These are phyloP conservation scores for Agaricus subrufescens DNA, from an alignment of 768 basidiomycete species.

Conservation along the genomic window DNA sequence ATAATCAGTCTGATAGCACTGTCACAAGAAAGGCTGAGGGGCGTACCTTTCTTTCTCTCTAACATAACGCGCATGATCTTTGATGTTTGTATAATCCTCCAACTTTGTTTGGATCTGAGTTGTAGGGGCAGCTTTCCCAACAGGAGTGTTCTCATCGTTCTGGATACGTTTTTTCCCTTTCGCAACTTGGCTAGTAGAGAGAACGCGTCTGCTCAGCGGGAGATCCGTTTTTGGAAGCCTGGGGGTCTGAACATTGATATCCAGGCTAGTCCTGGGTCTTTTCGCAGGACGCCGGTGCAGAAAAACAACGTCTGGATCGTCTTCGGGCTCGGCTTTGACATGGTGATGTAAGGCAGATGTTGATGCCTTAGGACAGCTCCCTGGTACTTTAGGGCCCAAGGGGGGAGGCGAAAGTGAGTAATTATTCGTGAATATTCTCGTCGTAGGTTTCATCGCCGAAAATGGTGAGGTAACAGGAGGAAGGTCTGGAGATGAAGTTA, in stretches of 20 bases:
- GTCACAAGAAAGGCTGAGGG: not conserved
- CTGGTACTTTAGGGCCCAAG: not conserved
- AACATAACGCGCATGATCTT: conserved; percentile 14
- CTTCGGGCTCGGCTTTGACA: conserved; percentile 6
- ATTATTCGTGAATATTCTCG: not conserved
- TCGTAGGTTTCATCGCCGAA: not conserved
- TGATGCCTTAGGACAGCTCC: not conserved
- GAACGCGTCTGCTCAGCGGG: not conserved
- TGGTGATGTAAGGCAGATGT: not conserved
- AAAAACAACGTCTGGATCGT: not conserved
- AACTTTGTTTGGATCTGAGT: not conserved
- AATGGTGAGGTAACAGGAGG: conserved; percentile 1
- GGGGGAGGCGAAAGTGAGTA: not conserved
- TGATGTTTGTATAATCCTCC: conserved; percentile 6
- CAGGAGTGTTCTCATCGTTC: conserved; percentile 7
- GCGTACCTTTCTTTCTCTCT: conserved; percentile 23
- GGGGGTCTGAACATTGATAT: not conserved
- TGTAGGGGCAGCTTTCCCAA: not conserved
- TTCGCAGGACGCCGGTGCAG: not conserved
- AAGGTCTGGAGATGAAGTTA: not conserved
- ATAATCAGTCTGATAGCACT: not conserved
- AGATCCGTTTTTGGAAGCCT: not conserved
- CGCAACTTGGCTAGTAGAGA: not conserved
- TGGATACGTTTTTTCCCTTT: not conserved
- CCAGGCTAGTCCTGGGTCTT: not conserved